phyloP scores from a whole-genome alignment of 73 alveolate species.

The Tetrahymena borealis region DNA sequence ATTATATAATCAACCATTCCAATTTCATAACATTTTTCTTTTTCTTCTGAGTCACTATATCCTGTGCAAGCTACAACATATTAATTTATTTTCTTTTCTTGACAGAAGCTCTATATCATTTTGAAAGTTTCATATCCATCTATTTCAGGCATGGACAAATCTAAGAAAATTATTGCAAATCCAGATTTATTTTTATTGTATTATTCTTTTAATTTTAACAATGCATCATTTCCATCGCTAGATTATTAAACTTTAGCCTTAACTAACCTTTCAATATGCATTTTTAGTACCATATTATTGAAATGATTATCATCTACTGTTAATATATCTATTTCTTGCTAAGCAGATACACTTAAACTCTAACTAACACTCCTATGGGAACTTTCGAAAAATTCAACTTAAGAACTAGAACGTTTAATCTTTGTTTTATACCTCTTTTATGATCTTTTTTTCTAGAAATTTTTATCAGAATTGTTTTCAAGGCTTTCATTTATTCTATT shows the following conservation, averaged over 20 bases:
- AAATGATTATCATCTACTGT: not conserved
- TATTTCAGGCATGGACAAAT: not conserved
- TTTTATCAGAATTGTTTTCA: not conserved
- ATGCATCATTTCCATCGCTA: not conserved
- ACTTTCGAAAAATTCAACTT: not conserved
- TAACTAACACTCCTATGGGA: not conserved
- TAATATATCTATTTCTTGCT: not conserved
- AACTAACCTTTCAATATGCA: not conserved
- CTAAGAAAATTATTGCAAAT: not conserved
- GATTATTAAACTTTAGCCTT: not conserved
- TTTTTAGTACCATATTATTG: not conserved
- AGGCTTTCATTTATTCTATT: not conserved
- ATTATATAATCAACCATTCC: not conserved
- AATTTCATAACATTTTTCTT: not conserved
- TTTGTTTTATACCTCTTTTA: not conserved
- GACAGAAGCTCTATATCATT: not conserved
- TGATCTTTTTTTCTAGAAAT: not conserved
- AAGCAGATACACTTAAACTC: not conserved
- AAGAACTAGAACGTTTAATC: not conserved
- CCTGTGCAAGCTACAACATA: not conserved
- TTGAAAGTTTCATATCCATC: not conserved
- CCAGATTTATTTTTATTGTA: not conserved
- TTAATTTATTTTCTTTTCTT: not conserved
- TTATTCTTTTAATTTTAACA: not conserved
- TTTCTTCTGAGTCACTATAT: not conserved